Evolutionary conservation across 2,329 filamentous ascomycete genomes (phyloP).

Genomic region (Curvularia sp.): DNA sequence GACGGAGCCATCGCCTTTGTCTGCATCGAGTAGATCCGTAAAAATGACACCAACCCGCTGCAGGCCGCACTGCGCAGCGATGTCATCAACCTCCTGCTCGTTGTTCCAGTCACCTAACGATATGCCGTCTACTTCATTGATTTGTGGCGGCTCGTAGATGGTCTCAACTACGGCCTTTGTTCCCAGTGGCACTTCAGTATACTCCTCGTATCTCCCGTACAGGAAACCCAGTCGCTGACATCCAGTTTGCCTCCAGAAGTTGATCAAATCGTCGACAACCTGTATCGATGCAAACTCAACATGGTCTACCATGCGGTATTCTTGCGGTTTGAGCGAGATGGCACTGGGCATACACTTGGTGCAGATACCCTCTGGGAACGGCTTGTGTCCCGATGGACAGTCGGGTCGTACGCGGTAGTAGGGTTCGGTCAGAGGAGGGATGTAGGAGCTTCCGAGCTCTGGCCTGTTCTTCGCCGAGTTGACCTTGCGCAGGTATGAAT

Average conservation of each 20-base stretch:
- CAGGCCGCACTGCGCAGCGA: conserved; percentile 83
- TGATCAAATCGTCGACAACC: conserved; percentile 86
- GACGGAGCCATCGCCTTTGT: conserved; percentile 81
- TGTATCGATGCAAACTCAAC: conserved; percentile 90
- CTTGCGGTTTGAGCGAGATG: conserved; percentile 91
- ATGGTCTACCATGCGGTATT: conserved; percentile 96
- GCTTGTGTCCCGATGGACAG: conserved; percentile 90
- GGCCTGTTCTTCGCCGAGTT: conserved; percentile 97
- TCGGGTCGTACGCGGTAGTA: conserved; percentile 88
- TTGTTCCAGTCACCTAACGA: conserved; percentile 85
- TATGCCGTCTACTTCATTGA: conserved; percentile 87
- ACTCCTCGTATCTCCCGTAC: conserved; percentile 90
- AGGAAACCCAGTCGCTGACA: conserved; percentile 86
- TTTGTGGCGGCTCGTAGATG: conserved; percentile 94
- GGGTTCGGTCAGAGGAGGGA: conserved; percentile 91
- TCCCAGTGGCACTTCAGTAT: conserved; percentile 89
- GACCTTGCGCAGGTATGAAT: conserved; percentile 91
- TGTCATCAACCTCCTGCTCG: conserved; percentile 78
- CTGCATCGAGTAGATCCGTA: conserved; percentile 87
- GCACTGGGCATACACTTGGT: conserved; percentile 98
- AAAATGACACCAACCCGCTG: conserved; percentile 92
- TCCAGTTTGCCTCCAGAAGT: conserved; percentile 89
- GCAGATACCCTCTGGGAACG: conserved; percentile 96
- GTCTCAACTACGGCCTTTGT: conserved; percentile 96
- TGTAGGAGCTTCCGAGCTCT: conserved; percentile 91